Base-by-base conservation (phyloP, 495 filamentous ascomycete genomes). In the Podospora comata region DNA sequence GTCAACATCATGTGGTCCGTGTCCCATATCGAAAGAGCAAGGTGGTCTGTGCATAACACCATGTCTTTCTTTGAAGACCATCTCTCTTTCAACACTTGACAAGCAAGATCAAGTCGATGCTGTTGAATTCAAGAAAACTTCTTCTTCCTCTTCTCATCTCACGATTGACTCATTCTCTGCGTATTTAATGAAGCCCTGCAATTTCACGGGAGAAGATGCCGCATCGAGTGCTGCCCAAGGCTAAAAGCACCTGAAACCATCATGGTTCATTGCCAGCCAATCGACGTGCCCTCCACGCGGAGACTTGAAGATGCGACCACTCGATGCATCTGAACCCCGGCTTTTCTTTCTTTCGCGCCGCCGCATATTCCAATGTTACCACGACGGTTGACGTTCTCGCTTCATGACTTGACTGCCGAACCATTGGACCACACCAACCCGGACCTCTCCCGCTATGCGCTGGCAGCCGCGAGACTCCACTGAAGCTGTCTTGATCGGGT, bases 201-300 rank as follows among this genome's bases (percentile, higher is more conserved):
- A 30, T 57, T 65, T 60, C 5, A 7, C 27, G 34, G 54, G 23
- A 48, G 39, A 26, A 30, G 20, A 59, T 27, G 15, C 26, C 65
- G 30, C 20, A 54, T 56, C 65, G 32, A 61, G 67, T 68, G 62
- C 58, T 71, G 62, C 57, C 66, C 66, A 70, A 73, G 74, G 72
- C 71, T 75, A 74, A 76, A 76, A 65, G 16, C 57, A 68, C 60
- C 73, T 77, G 76, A 78, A 77, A 78, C 76, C 30, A 62, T 44
- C 67, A 62, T 69, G 65, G 73, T 53, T 64, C 30, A 44, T 65
- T 70, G 62, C 6, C 23, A 70, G 68, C 76, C 76, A 78, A 78
- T 77, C 75, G 72, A 73, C 64, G 54, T 28, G 13, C 44, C 28
- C 32, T 65, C 48, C 64, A 55, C 56, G 60, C 62, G 23, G 26